Evolutionary conservation across 805 yeast genomes (phyloP).

Genomic region (Millerozyma miso): DNA sequence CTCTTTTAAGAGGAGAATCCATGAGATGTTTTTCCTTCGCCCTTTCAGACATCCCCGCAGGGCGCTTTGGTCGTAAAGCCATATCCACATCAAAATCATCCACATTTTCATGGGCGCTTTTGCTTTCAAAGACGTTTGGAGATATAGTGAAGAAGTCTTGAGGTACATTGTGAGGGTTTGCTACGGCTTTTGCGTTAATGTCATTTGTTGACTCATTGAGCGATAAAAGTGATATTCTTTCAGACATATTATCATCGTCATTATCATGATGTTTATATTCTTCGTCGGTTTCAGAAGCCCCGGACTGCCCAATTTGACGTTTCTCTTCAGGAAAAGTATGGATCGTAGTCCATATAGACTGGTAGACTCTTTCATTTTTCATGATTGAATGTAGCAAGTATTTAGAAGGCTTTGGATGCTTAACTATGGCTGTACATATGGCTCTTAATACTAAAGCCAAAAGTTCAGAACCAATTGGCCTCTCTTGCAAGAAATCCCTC

Average conservation of each 20-base stretch:
- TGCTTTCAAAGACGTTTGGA: neutral
- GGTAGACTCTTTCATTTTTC: conserved; percentile 37
- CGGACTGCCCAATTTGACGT: too few species aligned
- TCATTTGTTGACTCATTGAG: neutral
- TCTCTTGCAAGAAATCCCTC: conserved; percentile 30
- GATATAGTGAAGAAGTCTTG: neutral
- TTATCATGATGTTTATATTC: neutral
- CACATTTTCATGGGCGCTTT: conserved; percentile 3
- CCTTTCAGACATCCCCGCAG: conserved; percentile 57
- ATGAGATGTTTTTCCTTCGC: conserved; percentile 52
- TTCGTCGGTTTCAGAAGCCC: conserved; percentile 13
- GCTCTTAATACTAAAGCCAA: conserved; percentile 58
- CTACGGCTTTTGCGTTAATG: neutral
- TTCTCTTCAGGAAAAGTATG: conserved; percentile 21
- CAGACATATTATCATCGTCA: conserved; percentile 4
- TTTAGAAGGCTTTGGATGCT: conserved; percentile 48
- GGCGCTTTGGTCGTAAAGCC: conserved; percentile 46
- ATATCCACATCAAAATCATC: conserved; percentile 27
- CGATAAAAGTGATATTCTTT: conserved; percentile 6
- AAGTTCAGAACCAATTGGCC: conserved; percentile 46
- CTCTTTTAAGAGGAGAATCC: conserved; percentile 43
- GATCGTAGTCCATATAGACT: conserved; percentile 31
- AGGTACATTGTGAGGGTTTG: neutral
- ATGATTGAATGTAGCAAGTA: conserved; percentile 49
- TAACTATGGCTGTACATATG: conserved; percentile 48